Conservation (phyloP, 75 land plant genomes). For the Cupressus sempervirens region DNA sequence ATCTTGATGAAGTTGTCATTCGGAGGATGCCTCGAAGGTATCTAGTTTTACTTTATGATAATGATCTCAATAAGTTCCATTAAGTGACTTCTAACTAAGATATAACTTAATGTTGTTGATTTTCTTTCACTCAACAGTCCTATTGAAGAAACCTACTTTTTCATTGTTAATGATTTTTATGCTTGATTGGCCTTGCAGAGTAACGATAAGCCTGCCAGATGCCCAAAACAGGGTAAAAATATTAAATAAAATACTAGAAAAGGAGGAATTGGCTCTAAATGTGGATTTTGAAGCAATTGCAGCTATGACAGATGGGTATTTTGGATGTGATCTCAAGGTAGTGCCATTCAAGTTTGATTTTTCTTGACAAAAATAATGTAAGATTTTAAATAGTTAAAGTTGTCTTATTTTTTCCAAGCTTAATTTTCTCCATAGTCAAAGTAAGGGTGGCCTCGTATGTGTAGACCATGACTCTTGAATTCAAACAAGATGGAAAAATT, state of each 20-base stretch:
- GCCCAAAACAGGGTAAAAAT: constrained; percentile 51
- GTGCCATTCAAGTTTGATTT: neutral
- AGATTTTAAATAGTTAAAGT: too few relatives aligned
- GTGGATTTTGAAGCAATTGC: constrained; percentile 66
- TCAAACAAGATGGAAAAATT: too few relatives aligned
- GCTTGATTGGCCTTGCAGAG: constrained; percentile 3
- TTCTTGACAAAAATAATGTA: neutral
- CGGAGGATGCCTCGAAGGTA: constrained; percentile 46
- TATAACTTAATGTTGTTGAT: too few relatives aligned
- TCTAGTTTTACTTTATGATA: neutral
- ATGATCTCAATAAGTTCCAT: neutral
- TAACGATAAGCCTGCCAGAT: constrained; percentile 21
- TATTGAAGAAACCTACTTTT: neutral
- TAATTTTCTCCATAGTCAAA: too few relatives aligned
- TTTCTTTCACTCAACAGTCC: neutral
- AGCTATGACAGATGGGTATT: constrained; percentile 81
- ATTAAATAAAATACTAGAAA: constrained; percentile 59
- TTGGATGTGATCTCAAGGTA: constrained; percentile 89
- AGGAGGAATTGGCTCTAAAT: constrained; percentile 52
- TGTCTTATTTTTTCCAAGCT: too few relatives aligned
- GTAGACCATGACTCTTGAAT: too few relatives aligned
- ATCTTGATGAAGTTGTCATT: constrained; percentile 88
- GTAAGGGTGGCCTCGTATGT: too few relatives aligned
- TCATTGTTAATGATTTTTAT: neutral
- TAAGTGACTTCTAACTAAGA: too few relatives aligned